Base-by-base conservation (phyloP, 1,139 yeast genomes). In the Candida sanyaensis region DNA sequence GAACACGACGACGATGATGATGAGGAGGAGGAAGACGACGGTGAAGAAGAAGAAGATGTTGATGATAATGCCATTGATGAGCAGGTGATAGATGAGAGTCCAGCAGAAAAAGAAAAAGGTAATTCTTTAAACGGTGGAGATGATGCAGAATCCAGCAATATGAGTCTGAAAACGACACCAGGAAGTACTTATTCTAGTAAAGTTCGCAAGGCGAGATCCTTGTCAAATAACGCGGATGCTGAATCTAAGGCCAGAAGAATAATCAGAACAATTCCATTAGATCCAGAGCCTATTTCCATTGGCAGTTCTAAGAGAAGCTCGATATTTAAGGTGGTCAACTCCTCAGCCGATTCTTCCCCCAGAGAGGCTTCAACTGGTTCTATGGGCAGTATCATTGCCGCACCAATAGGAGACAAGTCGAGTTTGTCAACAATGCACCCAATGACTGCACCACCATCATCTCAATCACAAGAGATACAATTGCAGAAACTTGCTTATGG, bases 261-360 rank as follows among this genome's bases (percentile, higher is more conserved):
- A 51, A 87, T 88, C 41, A 75, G 84, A 45, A 88, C 92, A 0
- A 84, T 86, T 52, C 96, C 96, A 3, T 69, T 88, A 54, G 96
- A 88, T 62, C 96, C 96, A 0, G 86, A 81, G 48, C 96, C 96
- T 2, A 86, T 87, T 24, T 62, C 78, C 2, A 74, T 68, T 1
- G 58, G 54, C 36, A 64, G 65, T 7, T 40, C 50, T 27, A 72
- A 70, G 52, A 60, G 78, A 50, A 71, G 77, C 54, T 60, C 67
- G 10, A 70, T 73, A 5, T 73, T 73, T 58, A 74, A 71, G 50
- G 68, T 73, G 12, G 73, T 72, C 4, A 71, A 69, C 50, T 60
- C 59, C 31, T 60, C 70, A 28, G 60, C 58, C 32, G 73, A 69
- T 31, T 59, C 71, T 8, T 65, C 75, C 11, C 67, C 39, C 4